Evolutionary conservation across 495 filamentous ascomycete species (phyloP), one percentile per base, ranked within the genome.

Genomic region (Talaromyces borbonicus): DNA sequence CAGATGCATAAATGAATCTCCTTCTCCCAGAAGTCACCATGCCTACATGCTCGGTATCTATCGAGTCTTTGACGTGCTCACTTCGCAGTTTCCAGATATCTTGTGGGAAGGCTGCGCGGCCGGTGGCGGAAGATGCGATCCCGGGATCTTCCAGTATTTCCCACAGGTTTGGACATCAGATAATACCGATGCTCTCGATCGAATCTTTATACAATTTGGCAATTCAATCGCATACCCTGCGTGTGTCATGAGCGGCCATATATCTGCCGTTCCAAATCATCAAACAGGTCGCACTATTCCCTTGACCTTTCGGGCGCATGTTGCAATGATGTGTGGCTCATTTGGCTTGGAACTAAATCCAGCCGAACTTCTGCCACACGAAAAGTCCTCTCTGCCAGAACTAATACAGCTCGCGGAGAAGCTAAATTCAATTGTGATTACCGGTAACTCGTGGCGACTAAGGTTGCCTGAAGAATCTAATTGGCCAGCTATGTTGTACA

Each of bases 101-200:
- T 59, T 77, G 0, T 79, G 71, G 71, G 73, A 79, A 54, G 75
- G 75, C 8, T 77, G 73, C 46, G 75, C 70, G 14, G 74, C 70
- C 1, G 75, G 75, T 19, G 75, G 74, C 16, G 75, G 67, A 3
- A 66, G 74, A 18, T 77, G 77, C 47, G 74, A 79, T 45, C 57
- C 75, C 0, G 75, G 74, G 0, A 46, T 77, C 2, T 58, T 79
- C 20, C 71, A 76, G 37, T 79, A 70, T 52, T 76, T 72, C 65
- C 72, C 75, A 0, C 75, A 78, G 52, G 67, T 69, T 52, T 78
- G 75, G 75, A 73, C 75, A 0, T 74, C 69, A 0, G 75, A 78
- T 30, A 61, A 78, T 50, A 78, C 73, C 14, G 74, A 78, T 45
- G 73, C 65, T 2, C 52, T 74, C 1, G 64, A 73, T 33, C 67